phyloP scores from a whole-genome alignment of 2,329 filamentous ascomycete species.

The Aspergillus spinulosporus region DNA sequence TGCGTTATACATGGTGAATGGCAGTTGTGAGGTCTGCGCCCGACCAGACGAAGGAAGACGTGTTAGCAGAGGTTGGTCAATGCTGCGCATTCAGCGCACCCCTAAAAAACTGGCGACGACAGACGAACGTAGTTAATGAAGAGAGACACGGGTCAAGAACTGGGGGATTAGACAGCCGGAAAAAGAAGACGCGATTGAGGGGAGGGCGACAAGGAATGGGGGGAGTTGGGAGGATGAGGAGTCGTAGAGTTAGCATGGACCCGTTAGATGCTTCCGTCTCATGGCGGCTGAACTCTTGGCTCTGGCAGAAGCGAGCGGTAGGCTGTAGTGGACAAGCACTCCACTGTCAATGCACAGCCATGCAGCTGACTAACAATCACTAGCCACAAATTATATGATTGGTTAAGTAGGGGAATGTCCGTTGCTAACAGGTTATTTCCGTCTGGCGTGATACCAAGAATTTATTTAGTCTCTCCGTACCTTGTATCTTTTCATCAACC shows the following conservation, averaged over 20 bases:
- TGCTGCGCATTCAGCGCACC: constrained; percentile 28
- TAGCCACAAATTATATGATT: too few species aligned
- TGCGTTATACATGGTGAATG: constrained; percentile 72
- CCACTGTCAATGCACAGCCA: too few species aligned
- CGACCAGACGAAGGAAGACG: constrained; percentile 17
- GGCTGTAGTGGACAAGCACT: too few species aligned
- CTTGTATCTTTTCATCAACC: not conserved
- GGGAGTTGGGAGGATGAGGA: constrained; percentile 8
- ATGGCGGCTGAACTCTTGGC: constrained; percentile 31
- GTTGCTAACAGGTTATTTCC: constrained; percentile 22
- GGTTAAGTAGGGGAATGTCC: too few species aligned
- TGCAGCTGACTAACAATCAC: not conserved
- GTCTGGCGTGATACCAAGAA: constrained; percentile 35
- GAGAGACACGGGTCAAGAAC: not conserved
- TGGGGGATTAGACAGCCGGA: not conserved
- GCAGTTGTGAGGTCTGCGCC: constrained; percentile 6
- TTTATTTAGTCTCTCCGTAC: constrained; percentile 2
- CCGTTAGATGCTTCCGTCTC: constrained; percentile 5
- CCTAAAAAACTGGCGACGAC: constrained; percentile 19
- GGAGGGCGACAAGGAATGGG: constrained; percentile 4
- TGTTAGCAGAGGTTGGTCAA: constrained; percentile 20
- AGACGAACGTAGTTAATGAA: constrained; percentile 4
- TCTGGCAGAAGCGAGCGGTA: constrained; percentile 36
- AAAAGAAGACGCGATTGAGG: not conserved
- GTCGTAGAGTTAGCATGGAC: constrained; percentile 17